phyloP scores from a whole-genome alignment of 176 grass and related monocot genomes.

The Carex cristatella region DNA sequence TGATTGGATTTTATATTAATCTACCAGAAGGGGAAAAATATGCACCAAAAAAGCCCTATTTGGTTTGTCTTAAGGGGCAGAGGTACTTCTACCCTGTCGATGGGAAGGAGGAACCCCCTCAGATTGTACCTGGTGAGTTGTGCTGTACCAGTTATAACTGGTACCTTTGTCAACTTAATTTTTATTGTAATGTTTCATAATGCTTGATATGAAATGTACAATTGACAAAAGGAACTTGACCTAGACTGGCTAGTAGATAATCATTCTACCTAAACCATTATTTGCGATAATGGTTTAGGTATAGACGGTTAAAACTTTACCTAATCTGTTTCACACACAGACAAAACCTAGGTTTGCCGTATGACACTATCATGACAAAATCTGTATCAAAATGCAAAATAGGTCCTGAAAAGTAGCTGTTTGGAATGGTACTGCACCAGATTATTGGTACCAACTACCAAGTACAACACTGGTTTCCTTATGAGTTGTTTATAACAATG shows the following conservation, averaged over 20 bases:
- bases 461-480: neutral
- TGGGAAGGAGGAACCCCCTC: conserved; percentile 53
- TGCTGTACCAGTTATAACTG: neutral
- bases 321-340: neutral
- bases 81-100: conserved; percentile 50
- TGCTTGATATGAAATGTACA: neutral
- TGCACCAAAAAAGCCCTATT: conserved; percentile 60
- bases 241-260: neutral
- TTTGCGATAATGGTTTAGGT: neutral
- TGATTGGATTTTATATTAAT: conserved; percentile 83
- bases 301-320: neutral
- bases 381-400: neutral
- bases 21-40: conserved; percentile 61
- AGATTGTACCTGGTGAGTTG: conserved; percentile 70
- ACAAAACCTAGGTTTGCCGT: neutral
- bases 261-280: neutral
- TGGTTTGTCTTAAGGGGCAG: conserved; percentile 78
- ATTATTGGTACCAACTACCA: neutral
- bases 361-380: neutral
- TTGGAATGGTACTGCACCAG: neutral
- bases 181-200: neutral
- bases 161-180: neutral
- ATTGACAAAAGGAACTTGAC: neutral
- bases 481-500: conserved; percentile 18
- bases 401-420: neutral